Evolutionary conservation across 495 filamentous ascomycete genomes (phyloP).

Genomic region (Annulohypoxylon bovei): DNA sequence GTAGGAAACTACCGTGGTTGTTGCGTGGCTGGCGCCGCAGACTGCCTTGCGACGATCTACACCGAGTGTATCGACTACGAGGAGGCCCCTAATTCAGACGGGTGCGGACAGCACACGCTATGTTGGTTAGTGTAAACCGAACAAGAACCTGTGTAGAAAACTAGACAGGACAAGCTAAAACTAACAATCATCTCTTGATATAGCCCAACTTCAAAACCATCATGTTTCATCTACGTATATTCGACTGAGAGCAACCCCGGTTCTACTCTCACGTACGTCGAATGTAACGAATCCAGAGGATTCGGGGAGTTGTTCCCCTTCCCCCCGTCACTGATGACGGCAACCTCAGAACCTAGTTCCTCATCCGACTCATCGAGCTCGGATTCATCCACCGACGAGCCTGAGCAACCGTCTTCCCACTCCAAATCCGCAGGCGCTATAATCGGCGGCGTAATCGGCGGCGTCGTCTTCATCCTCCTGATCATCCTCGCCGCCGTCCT

Average conservation of each 20-base stretch:
- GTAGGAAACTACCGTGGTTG: slow-evolving; percentile 42
- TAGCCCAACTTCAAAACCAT: slow-evolving; percentile 30
- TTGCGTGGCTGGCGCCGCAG: slow-evolving; percentile 25
- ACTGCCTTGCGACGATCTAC: slow-evolving; percentile 41
- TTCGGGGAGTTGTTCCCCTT: slow-evolving; percentile 41
- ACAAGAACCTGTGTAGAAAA: background rate
- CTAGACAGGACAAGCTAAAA: background rate
- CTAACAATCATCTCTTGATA: background rate
- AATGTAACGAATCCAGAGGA: slow-evolving; percentile 32
- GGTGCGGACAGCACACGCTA: slow-evolving; percentile 40
- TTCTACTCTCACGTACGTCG: slow-evolving; percentile 35
- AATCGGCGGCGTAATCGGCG: slow-evolving; percentile 33
- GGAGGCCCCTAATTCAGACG: background rate
- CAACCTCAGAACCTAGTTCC: slow-evolving; percentile 2
- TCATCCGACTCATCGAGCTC: background rate
- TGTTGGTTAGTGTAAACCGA: slow-evolving; percentile 39
- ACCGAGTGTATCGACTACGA: slow-evolving; percentile 39
- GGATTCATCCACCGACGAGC: background rate
- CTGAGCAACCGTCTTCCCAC: background rate
- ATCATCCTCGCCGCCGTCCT: slow-evolving; percentile 7
- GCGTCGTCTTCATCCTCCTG: slow-evolving; percentile 26
- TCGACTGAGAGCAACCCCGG: slow-evolving; percentile 17
- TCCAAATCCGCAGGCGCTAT: slow-evolving; percentile 32
- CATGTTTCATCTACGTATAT: slow-evolving; percentile 39
- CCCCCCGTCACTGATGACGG: slow-evolving; percentile 34